Evolutionary conservation across 768 basidiomycete species (phyloP).

Genomic region (Mycena galopus): DNA sequence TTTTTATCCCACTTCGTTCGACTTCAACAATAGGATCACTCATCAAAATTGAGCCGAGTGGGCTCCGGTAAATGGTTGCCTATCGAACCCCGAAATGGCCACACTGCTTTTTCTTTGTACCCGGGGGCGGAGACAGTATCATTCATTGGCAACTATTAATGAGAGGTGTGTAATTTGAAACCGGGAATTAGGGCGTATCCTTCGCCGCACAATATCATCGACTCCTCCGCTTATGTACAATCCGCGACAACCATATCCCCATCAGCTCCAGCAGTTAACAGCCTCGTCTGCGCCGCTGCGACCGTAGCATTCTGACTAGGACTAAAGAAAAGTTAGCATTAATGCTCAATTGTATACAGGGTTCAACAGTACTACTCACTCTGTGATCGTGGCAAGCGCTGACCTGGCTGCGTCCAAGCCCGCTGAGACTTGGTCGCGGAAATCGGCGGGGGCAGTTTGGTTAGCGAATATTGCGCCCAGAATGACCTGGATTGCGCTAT

Average conservation of each 20-base stretch:
- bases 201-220: no score
- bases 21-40: no score
- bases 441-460: conserved; percentile 38
- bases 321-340: not conserved
- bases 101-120: no score
- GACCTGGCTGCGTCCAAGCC: conserved; percentile 39
- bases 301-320: no score
- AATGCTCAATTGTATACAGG: not conserved
- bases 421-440: conserved; percentile 39
- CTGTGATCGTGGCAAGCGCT: conserved; percentile 41
- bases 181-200: no score
- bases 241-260: conserved; percentile 1
- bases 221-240: not conserved
- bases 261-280: not conserved
- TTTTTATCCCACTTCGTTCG: no score
- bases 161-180: no score
- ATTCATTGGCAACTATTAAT: no score
- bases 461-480: conserved; percentile 39
- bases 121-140: no score
- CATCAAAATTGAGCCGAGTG: no score
- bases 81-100: no score
- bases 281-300: not conserved
- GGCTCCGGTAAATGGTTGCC: no score
- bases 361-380: conserved; percentile 31
- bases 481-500: conserved; percentile 43